These are phyloP conservation scores for Trametes meyenii DNA, from an alignment of 768 basidiomycete genomes.

Conservation along the genomic window DNA sequence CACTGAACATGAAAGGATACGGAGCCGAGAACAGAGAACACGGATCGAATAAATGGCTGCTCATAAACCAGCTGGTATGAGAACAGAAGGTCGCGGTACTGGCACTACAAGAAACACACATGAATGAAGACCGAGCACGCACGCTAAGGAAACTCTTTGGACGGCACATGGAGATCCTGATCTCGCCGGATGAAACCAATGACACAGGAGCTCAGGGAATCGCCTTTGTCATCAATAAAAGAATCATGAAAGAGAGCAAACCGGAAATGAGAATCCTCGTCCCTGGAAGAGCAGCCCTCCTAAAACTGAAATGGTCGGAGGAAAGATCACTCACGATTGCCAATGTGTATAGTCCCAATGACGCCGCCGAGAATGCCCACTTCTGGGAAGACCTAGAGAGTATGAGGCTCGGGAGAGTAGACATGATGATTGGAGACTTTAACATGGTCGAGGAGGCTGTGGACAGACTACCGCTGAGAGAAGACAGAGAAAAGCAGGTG, in stretches of 20 bases:
- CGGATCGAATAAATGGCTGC: not conserved
- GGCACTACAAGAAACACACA: not conserved
- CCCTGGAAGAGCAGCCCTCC: not conserved
- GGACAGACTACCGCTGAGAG: not conserved
- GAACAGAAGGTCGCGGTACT: not conserved
- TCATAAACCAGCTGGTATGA: not conserved
- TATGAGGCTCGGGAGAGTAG: not conserved
- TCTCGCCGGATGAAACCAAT: not conserved
- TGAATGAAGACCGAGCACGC: not conserved
- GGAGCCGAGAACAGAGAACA: no score
- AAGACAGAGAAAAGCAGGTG: no score
- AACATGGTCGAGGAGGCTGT: conserved; percentile 41
- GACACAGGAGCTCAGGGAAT: not conserved
- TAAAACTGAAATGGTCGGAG: not conserved
- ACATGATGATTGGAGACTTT: conserved; percentile 30
- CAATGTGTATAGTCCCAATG: not conserved
- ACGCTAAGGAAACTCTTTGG: not conserved
- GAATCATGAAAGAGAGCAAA: not conserved
- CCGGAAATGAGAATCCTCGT: not conserved
- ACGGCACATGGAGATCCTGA: not conserved
- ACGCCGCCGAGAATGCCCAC: not conserved
- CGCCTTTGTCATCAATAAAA: not conserved
- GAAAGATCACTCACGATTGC: not conserved
- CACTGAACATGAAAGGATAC: not conserved
- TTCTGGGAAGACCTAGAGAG: not conserved